phyloP scores from a whole-genome alignment of 345 rosid species.

The Salix arbutifolia region DNA sequence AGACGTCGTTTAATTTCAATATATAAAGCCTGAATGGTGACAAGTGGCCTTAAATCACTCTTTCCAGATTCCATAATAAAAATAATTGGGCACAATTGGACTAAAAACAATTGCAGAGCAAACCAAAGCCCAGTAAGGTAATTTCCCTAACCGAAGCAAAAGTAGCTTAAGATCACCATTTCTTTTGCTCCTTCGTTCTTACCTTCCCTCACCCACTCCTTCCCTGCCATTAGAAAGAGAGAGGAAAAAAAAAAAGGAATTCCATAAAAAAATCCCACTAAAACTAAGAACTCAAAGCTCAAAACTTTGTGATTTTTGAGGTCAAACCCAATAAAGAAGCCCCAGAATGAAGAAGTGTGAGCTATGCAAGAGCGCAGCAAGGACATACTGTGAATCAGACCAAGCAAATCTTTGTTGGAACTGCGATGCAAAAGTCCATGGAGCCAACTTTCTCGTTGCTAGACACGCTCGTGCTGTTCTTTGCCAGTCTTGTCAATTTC shows the following conservation, averaged over 20 bases:
- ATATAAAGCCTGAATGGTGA: no score
- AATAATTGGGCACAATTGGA: not conserved
- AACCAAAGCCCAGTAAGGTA: not conserved
- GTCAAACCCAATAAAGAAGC: not conserved
- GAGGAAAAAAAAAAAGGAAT: no score
- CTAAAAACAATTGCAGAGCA: not conserved
- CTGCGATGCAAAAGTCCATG: constrained; percentile 66
- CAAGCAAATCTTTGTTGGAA: constrained; percentile 68
- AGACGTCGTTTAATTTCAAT: no score
- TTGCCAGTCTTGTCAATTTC: constrained; percentile 46
- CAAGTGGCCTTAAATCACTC: no score
- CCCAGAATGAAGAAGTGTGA: constrained; percentile 49
- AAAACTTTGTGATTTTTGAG: not conserved
- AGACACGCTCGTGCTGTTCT: constrained; percentile 54
- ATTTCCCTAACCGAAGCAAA: not conserved
- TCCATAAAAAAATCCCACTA: not conserved
- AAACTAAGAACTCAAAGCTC: not conserved
- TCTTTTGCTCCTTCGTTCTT: not conserved
- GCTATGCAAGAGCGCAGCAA: constrained; percentile 52
- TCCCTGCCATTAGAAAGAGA: not conserved
- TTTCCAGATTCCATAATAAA: not conserved
- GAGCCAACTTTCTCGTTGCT: constrained; percentile 75
- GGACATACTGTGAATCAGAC: constrained; percentile 60
- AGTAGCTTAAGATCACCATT: not conserved
- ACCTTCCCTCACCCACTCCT: not conserved